phyloP scores from a whole-genome alignment of 768 basidiomycete genomes.

The Cystofilobasidium macerans region DNA sequence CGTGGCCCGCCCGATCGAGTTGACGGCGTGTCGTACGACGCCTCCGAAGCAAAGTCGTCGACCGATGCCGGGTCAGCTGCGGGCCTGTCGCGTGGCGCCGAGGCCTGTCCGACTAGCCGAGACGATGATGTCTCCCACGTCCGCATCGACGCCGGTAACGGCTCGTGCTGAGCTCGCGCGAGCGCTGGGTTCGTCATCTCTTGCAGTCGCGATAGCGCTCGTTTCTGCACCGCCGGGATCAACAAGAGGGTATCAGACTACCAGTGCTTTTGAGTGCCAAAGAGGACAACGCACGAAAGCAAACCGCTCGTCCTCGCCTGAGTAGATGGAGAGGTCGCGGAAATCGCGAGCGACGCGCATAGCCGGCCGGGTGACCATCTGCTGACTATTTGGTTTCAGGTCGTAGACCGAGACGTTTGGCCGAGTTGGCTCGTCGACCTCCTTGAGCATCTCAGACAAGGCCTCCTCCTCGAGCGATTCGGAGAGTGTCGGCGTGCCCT shows the following conservation, averaged over 20 bases:
- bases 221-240: constrained; percentile 1
- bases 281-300: constrained; percentile 13
- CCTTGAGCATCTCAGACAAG: constrained; percentile 24
- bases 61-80: background rate
- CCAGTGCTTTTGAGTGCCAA: too few relatives aligned
- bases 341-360: constrained; percentile 4
- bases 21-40: constrained; percentile 9
- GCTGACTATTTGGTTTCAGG: background rate
- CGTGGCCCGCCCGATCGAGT: background rate
- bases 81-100: background rate
- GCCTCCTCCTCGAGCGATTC: constrained; percentile 24
- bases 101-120: background rate
- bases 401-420: constrained; percentile 22
- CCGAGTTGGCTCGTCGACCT: constrained; percentile 22
- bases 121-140: constrained; percentile 12
- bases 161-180: background rate
- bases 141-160: constrained; percentile 3
- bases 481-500: background rate
- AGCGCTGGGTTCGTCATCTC: constrained; percentile 14
- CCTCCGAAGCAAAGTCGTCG: background rate
- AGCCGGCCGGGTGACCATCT: background rate
- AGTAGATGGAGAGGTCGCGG: constrained; percentile 18
- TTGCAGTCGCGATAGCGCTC: constrained; percentile 19
- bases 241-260: background rate
- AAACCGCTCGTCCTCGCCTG: constrained; percentile 22